A percentile compares a stretch with the other conserved stretches of the same genome.
Evolutionary conservation across 768 basidiomycete species (phyloP).

Genomic region (Trametes elegans): DNA sequence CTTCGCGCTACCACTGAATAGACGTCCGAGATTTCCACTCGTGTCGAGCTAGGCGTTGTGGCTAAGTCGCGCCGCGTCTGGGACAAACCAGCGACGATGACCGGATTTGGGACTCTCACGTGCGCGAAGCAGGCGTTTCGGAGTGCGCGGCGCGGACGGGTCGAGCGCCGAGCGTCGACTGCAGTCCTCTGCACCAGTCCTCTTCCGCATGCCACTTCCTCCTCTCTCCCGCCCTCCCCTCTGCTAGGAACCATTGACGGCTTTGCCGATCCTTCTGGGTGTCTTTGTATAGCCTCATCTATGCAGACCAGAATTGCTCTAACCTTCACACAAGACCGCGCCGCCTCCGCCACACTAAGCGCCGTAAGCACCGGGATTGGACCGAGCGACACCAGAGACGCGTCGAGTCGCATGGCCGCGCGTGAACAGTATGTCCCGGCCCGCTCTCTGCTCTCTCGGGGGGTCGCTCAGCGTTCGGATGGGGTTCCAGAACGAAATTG

Average conservation of each 20-base stretch:
- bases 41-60: too few relatives aligned
- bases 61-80: not conserved
- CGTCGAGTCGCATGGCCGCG: constrained; percentile 2
- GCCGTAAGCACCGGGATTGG: not conserved
- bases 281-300: not conserved
- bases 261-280: too few relatives aligned
- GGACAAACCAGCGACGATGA: not conserved
- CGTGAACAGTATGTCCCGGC: not conserved
- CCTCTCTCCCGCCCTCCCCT: not conserved
- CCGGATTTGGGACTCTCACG: not conserved
- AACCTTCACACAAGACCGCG: not conserved
- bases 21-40: not conserved
- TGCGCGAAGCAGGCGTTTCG: not conserved
- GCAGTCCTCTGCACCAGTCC: not conserved
- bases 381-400: constrained; percentile 3
- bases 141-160: not conserved
- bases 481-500: too few relatives aligned
- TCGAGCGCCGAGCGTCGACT: too few relatives aligned
- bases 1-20: not conserved
- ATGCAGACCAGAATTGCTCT: constrained; percentile 8
- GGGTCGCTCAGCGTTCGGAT: too few relatives aligned
- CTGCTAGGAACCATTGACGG: too few relatives aligned
- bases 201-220: not conserved
- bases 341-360: not conserved
- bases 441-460: too few relatives aligned